Conservation (phyloP, 2,329 filamentous ascomycete genomes). For the Fusarium sp. region DNA sequence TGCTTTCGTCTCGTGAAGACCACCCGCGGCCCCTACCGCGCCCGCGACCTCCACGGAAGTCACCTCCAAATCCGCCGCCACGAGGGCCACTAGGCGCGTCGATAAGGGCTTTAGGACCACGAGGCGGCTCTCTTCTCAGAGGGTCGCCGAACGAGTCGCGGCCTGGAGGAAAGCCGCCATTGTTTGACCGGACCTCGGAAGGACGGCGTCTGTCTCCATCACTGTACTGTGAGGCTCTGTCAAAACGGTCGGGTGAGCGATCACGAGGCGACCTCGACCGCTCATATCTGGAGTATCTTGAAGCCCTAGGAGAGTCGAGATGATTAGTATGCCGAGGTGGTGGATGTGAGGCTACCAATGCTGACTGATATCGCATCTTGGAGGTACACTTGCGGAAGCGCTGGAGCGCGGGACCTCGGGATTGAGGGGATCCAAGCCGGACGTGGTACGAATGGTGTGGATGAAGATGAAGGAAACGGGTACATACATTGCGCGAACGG, state of each 20-base stretch:
- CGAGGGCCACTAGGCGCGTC: conserved; percentile 79
- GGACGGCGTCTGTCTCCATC: conserved; percentile 80
- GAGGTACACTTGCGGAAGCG: background rate
- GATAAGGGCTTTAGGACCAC: conserved; percentile 85
- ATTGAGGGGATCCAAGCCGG: background rate
- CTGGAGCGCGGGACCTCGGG: background rate
- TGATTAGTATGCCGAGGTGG: conserved; percentile 23
- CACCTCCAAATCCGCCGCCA: conserved; percentile 76
- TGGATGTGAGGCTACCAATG: background rate
- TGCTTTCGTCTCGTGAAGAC: conserved; percentile 72
- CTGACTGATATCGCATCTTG: background rate
- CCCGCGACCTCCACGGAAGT: conserved; percentile 69
- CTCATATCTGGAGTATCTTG: conserved; percentile 72
- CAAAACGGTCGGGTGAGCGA: conserved; percentile 78
- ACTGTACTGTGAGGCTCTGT: conserved; percentile 68
- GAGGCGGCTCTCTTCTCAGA: conserved; percentile 78
- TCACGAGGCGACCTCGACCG: conserved; percentile 78
- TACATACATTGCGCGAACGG: conserved; percentile 46
- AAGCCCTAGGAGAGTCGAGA: conserved; percentile 65
- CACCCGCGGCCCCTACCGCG: conserved; percentile 73
- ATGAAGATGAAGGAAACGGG: conserved; percentile 7
- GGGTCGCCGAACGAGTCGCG: conserved; percentile 72
- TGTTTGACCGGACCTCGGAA: conserved; percentile 71
- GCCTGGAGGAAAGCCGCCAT: conserved; percentile 72
- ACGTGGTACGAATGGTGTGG: background rate